Percentiles rank a stretch among this genome's conserved stretches.
phyloP scores from a whole-genome alignment of 2,329 filamentous ascomycete species.

The Colletotrichum liaoningense region DNA sequence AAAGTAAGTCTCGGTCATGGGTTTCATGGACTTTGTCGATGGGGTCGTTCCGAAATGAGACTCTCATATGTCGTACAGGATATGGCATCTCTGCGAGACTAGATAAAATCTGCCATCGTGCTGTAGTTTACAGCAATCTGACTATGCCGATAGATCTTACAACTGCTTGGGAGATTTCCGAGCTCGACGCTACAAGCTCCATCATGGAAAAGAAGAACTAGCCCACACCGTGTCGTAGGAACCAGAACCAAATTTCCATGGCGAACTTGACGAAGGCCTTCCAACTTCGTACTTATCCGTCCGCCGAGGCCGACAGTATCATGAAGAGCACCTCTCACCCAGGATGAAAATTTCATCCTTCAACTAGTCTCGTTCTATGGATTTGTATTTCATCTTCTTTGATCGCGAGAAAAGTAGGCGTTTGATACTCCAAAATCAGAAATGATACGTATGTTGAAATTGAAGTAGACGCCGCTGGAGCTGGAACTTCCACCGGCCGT shows the following conservation, averaged over 20 bases:
- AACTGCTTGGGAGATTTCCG: background rate
- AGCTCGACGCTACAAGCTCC: background rate
- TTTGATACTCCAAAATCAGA: conserved; percentile 1
- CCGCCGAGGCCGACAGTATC: background rate
- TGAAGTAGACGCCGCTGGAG: background rate
- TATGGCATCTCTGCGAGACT: background rate
- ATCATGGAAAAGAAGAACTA: background rate
- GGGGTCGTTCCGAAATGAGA: too few species aligned
- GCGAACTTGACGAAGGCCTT: background rate
- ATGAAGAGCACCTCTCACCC: background rate
- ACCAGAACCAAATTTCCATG: background rate
- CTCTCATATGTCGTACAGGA: background rate
- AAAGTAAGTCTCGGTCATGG: too few species aligned
- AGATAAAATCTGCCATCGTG: conserved; percentile 4
- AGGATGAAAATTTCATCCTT: background rate
- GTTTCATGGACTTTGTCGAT: too few species aligned
- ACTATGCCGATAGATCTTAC: background rate
- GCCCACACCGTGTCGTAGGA: background rate
- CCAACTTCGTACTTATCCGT: too few species aligned
- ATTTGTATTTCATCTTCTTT: background rate
- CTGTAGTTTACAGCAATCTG: background rate
- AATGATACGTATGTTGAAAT: background rate
- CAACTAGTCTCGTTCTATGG: background rate
- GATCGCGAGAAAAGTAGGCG: background rate
- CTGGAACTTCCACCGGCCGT: background rate